A percentile compares a stretch with the other conserved stretches of the same genome.
These are phyloP conservation scores for Exsudoporus floridanus DNA, from an alignment of 1,284 basidiomycete species.

Conservation along the genomic window DNA sequence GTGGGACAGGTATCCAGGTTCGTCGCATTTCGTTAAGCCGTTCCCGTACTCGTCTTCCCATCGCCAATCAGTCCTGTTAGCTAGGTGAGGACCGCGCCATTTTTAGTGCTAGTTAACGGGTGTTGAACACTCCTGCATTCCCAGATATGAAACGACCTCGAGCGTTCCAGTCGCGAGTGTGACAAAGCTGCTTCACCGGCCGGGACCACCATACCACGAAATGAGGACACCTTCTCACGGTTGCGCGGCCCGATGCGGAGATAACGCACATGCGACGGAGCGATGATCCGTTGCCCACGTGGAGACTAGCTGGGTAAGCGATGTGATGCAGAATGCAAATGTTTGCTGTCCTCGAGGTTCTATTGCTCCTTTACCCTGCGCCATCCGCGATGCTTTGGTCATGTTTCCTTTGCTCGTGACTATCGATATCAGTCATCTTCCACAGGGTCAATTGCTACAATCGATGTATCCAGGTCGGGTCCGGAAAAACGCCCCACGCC, in stretches of 20 bases:
- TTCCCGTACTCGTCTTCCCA: background rate
- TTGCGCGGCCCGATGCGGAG: background rate
- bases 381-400: background rate
- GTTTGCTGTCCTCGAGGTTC: background rate
- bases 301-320: conserved; percentile 7
- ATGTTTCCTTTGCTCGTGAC: background rate
- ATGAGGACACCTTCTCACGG: conserved; percentile 6
- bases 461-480: background rate
- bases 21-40: background rate
- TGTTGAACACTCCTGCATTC: background rate
- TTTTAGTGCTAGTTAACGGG: background rate
- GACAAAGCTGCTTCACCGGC: background rate
- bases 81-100: background rate
- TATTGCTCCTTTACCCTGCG: background rate
- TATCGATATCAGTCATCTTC: background rate
- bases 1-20: background rate
- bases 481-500: background rate
- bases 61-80: background rate
- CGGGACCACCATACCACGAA: background rate
- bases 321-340: conserved; percentile 7
- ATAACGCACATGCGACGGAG: background rate
- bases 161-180: background rate
- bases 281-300: background rate
- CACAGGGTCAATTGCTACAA: background rate
- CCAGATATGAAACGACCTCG: background rate